These are phyloP conservation scores for Mitragyna speciosa DNA, from an alignment of 257 asterid genomes.

Conservation along the genomic window DNA sequence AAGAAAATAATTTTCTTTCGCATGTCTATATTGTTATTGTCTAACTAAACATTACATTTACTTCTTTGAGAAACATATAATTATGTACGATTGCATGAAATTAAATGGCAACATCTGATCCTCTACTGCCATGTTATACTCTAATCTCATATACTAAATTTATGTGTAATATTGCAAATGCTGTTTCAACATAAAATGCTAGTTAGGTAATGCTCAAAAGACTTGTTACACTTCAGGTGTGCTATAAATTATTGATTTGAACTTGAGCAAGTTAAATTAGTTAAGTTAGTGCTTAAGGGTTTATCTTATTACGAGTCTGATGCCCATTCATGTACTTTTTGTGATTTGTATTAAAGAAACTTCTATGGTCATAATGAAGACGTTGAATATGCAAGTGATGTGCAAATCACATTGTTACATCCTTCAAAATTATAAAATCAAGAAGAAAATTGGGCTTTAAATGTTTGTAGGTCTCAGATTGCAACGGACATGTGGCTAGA, in stretches of 20 bases:
- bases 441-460: not conserved
- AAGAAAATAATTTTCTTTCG: not conserved
- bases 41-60: too few species aligned
- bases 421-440: not conserved
- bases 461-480: slow-evolving; percentile 6
- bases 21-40: too few species aligned
- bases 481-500: slow-evolving; percentile 11
- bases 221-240: not conserved
- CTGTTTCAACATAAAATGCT: not conserved
- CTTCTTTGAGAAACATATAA: not conserved
- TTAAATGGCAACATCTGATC: too few species aligned
- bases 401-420: not conserved
- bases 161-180: not conserved
- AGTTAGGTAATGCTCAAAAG: not conserved
- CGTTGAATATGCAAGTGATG: not conserved
- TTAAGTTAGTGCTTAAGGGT: not conserved
- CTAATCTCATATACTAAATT: not conserved
- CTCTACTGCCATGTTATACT: not conserved
- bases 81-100: not conserved
- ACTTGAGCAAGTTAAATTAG: not conserved
- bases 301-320: too few species aligned
- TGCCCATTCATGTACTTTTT: not conserved
- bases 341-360: not conserved
- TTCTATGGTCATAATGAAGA: not conserved
- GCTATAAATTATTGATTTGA: not conserved